Base-by-base conservation (phyloP, 2,329 filamentous ascomycete genomes). In the Penicillium sumatraense region DNA sequence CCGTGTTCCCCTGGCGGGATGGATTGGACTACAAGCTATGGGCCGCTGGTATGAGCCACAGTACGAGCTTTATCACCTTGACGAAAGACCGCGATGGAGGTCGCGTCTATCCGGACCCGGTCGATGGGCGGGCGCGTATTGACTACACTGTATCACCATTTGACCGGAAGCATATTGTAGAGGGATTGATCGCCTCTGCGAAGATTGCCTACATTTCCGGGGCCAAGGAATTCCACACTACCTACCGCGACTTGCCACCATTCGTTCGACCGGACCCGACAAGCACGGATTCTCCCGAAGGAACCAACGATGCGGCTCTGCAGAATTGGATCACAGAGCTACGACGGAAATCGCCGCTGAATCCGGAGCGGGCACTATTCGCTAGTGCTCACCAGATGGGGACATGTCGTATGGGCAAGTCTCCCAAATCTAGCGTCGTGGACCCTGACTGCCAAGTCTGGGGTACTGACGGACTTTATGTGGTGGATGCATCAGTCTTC, bases 131-230 rank as follows among this genome's bases (percentile, higher is more conserved):
- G 20, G 83, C 85, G 2, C 78, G 86, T 24, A 78, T 96, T 59
- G 80, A 85, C 56, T 97, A 96, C 76, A 83, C 81, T 0, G 79
- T 85, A 0, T 91, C 88, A 18, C 78, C 81, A 18, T 88, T 89
- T 65, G 93, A 97, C 75, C 83, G 87, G 47, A 82, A 82, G 24
- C 83, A 92, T 72, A 83, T 89, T 21, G 72, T 93, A 16, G 85
- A 91, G 69, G 91, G 90, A 8, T 66, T 91, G 6, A 71, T 93
- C 46, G 89, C 86, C 2, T 77, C 89, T 2, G 86, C 88, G 29
- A 91, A 92, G 70, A 86, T 96, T 36, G 85, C 87, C 59, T 93
- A 92, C 70, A 83, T 91, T 42, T 82, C 85, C 36, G 91, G 92
- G 21, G 93, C 93, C 0, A 80, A 78, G n/a, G 91, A 96, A 73